A percentile compares a stretch with the other conserved stretches of the same genome.
phyloP scores from a whole-genome alignment of 1,284 basidiomycete genomes.

The Trichosporon sp. region DNA sequence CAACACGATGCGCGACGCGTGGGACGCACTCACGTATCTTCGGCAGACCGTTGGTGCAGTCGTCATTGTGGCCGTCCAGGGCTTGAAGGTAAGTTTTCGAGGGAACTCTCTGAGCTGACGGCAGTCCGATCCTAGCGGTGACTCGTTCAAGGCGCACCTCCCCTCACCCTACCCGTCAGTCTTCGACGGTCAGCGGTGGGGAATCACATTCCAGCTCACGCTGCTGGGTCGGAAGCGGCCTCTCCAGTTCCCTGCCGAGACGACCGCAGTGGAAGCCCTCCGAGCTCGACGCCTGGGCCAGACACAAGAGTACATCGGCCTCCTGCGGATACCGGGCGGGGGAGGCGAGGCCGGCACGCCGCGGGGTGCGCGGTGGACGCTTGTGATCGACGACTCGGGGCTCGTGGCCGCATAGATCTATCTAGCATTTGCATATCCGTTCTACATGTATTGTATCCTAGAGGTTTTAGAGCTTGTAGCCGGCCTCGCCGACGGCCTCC shows the following conservation, averaged over 20 bases:
- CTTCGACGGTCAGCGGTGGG: constrained; percentile 25
- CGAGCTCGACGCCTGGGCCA: constrained; percentile 29
- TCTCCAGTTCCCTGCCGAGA: constrained; percentile 39
- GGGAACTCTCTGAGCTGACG: neutral
- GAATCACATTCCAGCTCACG: constrained; percentile 40
- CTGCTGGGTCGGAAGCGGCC: constrained; percentile 23
- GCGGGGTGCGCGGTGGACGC: constrained; percentile 28
- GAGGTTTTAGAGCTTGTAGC: constrained; percentile 6
- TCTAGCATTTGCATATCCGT: constrained; percentile 1
- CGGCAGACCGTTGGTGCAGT: constrained; percentile 38
- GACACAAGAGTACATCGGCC: constrained; percentile 23
- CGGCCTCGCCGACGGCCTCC: constrained; percentile 57
- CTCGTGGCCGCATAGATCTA: constrained; percentile 18
- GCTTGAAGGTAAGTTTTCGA: constrained; percentile 36
- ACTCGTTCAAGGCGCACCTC: constrained; percentile 39
- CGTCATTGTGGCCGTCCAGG: constrained; percentile 39
- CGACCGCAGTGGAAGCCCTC: constrained; percentile 36
- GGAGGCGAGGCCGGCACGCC: constrained; percentile 18
- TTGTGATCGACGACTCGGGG: constrained; percentile 30
- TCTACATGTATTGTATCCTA: neutral
- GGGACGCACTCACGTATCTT: constrained; percentile 33
- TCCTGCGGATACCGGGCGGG: constrained; percentile 27
- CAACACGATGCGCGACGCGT: constrained; percentile 31
- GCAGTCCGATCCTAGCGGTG: constrained; percentile 11
- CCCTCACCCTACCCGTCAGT: constrained; percentile 41